A percentile compares a stretch with the other conserved stretches of the same genome.
Evolutionary conservation across 352 stramenopile species (phyloP).

Genomic region (Phytopythium mirpurense): DNA sequence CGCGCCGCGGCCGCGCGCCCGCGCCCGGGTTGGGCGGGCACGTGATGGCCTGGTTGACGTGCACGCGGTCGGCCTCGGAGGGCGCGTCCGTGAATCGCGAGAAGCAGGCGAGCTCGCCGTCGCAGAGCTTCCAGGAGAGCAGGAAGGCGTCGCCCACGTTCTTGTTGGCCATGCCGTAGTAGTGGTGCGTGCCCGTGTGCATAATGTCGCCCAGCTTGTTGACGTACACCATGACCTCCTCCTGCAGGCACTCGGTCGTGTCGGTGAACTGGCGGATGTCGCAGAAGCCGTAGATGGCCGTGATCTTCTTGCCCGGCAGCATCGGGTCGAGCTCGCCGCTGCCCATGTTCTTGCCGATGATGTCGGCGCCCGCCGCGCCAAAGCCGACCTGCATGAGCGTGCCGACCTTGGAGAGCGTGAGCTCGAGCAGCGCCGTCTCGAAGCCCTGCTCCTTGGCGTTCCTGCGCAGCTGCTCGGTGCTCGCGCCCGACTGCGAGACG

Average conservation of each 20-base stretch:
- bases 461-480: conserved; percentile 64
- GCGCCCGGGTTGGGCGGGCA: conserved; percentile 65
- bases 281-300: conserved; percentile 93
- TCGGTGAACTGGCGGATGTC: conserved; percentile 94
- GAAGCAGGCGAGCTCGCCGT: conserved; percentile 76
- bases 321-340: conserved; percentile 86
- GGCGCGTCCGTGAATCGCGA: conserved; percentile 74
- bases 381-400: conserved; percentile 86
- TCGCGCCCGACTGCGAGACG: conserved; percentile 57
- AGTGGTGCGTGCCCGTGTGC: conserved; percentile 80
- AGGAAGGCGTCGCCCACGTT: conserved; percentile 92
- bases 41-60: conserved; percentile 65
- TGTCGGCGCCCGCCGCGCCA: conserved; percentile 71
- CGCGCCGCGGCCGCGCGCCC: conserved; percentile 53
- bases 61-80: conserved; percentile 63
- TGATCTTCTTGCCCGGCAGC: conserved; percentile 88
- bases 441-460: conserved; percentile 77
- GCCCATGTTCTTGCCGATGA: conserved; percentile 86
- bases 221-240: conserved; percentile 91
- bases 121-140: conserved; percentile 92
- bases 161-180: conserved; percentile 88
- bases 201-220: conserved; percentile 90
- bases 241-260: conserved; percentile 86
- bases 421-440: conserved; percentile 74
- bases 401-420: conserved; percentile 78